A percentile compares a stretch with the other conserved stretches of the same genome.
Evolutionary conservation across 208 protist species (phyloP).

Genomic region (Crithidia fasciculata): DNA sequence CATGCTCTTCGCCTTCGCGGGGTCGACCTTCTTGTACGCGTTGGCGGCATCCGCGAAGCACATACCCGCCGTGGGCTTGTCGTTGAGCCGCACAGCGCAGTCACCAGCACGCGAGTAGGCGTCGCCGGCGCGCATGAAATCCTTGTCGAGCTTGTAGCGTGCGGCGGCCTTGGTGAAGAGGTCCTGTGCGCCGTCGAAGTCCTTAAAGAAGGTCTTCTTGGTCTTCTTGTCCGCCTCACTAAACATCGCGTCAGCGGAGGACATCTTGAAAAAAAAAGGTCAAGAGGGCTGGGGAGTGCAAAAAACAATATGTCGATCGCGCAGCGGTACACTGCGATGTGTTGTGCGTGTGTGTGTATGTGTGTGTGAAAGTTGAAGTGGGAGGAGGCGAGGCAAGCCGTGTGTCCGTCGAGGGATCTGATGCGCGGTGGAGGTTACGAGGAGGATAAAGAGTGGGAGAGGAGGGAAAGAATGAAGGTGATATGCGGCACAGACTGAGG

Average conservation of each 20-base stretch:
- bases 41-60: slow-evolving; percentile 67
- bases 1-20: slow-evolving; percentile 58
- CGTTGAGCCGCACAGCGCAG: slow-evolving; percentile 70
- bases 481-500: too few species aligned
- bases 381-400: too few species aligned
- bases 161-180: slow-evolving; percentile 78
- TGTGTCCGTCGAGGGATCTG: too few species aligned
- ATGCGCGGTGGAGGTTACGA: too few species aligned
- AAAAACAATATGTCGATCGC: too few species aligned
- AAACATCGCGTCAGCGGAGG: slow-evolving; percentile 59
- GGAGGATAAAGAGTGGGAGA: too few species aligned
- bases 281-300: not conserved
- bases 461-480: too few species aligned
- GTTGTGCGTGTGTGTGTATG: too few species aligned
- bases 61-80: slow-evolving; percentile 40
- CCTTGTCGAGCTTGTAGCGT: slow-evolving; percentile 77
- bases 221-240: slow-evolving; percentile 78
- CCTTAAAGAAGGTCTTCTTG: slow-evolving; percentile 84
- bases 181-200: slow-evolving; percentile 82
- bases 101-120: slow-evolving; percentile 74
- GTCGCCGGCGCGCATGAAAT: slow-evolving; percentile 77
- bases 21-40: slow-evolving; percentile 67
- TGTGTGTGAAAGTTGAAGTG: too few species aligned
- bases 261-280: slow-evolving; percentile 21
- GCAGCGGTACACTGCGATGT: too few species aligned